phyloP scores from a whole-genome alignment of 169 alveolate species.

The Cryptosporidium andersoni region DNA sequence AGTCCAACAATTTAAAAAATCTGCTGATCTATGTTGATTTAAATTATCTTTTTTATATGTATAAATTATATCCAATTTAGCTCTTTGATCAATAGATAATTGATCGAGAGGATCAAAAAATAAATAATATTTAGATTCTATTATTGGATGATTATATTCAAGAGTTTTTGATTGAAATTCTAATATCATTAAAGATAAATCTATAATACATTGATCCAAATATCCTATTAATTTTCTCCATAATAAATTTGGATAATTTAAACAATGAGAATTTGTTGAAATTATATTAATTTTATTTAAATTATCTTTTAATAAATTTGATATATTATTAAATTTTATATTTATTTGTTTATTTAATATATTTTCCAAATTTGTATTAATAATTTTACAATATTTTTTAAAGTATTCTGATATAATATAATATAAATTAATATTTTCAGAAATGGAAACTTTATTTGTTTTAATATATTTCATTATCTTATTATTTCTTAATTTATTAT shows the following conservation, averaged over 20 bases:
- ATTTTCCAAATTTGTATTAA: neutral
- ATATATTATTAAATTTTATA: neutral
- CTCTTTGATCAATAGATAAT: constrained; percentile 35
- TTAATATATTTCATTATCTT: neutral
- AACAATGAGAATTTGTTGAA: neutral
- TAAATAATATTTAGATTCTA: constrained; percentile 14
- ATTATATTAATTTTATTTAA: neutral
- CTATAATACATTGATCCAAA: constrained; percentile 10
- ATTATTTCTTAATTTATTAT: constrained; percentile 5
- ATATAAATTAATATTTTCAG: neutral
- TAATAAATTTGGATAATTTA: constrained; percentile 18
- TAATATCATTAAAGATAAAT: neutral
- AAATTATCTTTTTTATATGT: neutral
- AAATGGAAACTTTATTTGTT: neutral
- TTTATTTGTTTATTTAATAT: neutral
- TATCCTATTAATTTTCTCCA: constrained; percentile 28
- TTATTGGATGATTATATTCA: constrained; percentile 7
- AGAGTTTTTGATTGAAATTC: neutral
- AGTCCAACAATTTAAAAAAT: constrained; percentile 59
- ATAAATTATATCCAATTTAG: constrained; percentile 23
- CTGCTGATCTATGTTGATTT: constrained; percentile 19
- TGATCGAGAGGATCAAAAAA: constrained; percentile 25
- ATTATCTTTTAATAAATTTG: neutral
- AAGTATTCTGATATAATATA: neutral
- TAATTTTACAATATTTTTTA: neutral